A percentile compares a stretch with the other conserved stretches of the same genome.
Evolutionary conservation across 345 rosid species (phyloP).

Genomic region (Lepidium africanum): DNA sequence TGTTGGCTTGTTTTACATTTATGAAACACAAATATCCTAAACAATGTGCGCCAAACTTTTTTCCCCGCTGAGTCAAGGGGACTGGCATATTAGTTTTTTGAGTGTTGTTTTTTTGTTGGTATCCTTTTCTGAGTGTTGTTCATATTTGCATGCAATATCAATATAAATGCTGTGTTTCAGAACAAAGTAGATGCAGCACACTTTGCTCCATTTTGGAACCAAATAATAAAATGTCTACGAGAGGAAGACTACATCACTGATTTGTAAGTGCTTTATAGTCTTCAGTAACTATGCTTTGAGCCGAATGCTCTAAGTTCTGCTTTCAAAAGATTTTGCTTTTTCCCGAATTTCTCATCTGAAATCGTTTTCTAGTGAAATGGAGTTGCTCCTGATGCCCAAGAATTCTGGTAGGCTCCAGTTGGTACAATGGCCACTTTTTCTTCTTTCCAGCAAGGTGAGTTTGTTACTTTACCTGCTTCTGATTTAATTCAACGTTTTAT

Average conservation of each 20-base stretch:
- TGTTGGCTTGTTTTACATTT: slow-evolving; percentile 17
- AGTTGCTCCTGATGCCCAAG: slow-evolving; percentile 88
- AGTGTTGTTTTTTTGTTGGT: no score
- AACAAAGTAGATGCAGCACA: slow-evolving; percentile 72
- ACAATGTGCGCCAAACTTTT: background rate
- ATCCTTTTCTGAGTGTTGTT: background rate
- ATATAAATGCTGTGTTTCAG: slow-evolving; percentile 46
- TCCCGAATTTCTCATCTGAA: background rate
- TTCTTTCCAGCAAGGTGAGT: slow-evolving; percentile 94
- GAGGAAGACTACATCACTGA: slow-evolving; percentile 88
- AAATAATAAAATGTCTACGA: slow-evolving; percentile 72
- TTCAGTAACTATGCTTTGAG: slow-evolving; percentile 6
- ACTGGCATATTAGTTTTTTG: slow-evolving; percentile 4
- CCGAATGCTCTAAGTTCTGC: background rate
- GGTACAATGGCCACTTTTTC: slow-evolving; percentile 98
- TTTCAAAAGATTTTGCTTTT: background rate
- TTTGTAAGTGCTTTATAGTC: slow-evolving; percentile 47
- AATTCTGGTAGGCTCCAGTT: slow-evolving; percentile 74
- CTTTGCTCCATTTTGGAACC: slow-evolving; percentile 96
- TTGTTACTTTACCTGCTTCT: slow-evolving; percentile 5
- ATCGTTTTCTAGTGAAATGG: slow-evolving; percentile 60
- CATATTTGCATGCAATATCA: slow-evolving; percentile 13
- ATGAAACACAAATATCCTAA: background rate
- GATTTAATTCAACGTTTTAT: background rate
- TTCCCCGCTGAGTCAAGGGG: background rate